Evolutionary conservation across 208 protist species (phyloP).

Genomic region (Trypanosoma grayi): DNA sequence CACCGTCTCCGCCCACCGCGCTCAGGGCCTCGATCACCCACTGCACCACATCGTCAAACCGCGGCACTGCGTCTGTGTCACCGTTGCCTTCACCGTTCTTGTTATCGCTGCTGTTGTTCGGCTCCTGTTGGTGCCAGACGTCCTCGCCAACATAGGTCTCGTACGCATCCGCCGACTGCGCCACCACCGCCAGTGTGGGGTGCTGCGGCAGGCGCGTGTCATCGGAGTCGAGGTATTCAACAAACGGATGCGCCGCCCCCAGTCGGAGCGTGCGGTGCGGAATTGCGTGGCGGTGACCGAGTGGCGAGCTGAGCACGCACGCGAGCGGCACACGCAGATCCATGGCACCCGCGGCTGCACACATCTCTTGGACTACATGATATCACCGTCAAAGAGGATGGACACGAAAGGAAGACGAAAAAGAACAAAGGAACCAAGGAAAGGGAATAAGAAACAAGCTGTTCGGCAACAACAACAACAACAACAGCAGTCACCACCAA

Average conservation of each 20-base stretch:
- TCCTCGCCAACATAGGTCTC: slow-evolving; percentile 84
- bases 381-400: background rate
- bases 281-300: slow-evolving; percentile 36
- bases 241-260: slow-evolving; percentile 36
- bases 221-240: slow-evolving; percentile 69
- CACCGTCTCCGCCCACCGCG: slow-evolving; percentile 24
- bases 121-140: slow-evolving; percentile 32
- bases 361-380: background rate
- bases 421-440: background rate
- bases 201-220: slow-evolving; percentile 76
- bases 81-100: background rate
- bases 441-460: background rate
- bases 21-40: slow-evolving; percentile 35
- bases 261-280: slow-evolving; percentile 54
- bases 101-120: background rate
- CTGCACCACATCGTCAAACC: slow-evolving; percentile 55
- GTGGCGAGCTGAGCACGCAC: slow-evolving; percentile 34
- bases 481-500: background rate
- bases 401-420: background rate
- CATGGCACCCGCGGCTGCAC: slow-evolving; percentile 25
- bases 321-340: slow-evolving; percentile 60
- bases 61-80: background rate
- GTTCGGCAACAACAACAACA: slow-evolving; percentile 12
- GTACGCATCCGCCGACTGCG: slow-evolving; percentile 52
- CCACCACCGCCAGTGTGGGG: slow-evolving; percentile 28